Evolutionary conservation across 176 grass and related monocot species (phyloP).

Genomic region (Themeda triandra): DNA sequence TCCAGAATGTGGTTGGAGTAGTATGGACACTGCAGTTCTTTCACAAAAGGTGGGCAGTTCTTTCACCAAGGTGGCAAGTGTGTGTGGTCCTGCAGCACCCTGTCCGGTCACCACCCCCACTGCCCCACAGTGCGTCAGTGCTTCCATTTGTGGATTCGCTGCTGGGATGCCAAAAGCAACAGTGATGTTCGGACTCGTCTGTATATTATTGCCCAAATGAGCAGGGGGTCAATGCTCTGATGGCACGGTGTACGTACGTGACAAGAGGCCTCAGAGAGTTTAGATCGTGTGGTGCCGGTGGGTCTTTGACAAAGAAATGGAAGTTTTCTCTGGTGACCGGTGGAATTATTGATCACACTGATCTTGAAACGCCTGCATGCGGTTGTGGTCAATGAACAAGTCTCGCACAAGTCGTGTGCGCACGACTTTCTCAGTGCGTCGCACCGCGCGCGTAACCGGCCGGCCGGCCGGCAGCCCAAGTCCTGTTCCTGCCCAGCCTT

Average conservation of each 20-base stretch:
- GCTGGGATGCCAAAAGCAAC: neutral
- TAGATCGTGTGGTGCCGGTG: neutral
- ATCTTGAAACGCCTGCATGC: neutral
- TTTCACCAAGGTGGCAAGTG: neutral
- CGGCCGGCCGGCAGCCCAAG: no score
- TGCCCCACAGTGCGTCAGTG: neutral
- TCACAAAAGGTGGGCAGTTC: neutral
- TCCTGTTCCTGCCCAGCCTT: no score
- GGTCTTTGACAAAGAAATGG: neutral
- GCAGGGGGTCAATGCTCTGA: neutral
- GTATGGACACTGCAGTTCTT: neutral
- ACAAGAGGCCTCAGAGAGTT: neutral
- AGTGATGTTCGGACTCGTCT: neutral
- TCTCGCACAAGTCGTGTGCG: neutral
- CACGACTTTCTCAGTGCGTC: neutral
- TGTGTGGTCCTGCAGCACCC: neutral
- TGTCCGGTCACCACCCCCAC: neutral
- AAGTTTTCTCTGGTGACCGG: neutral
- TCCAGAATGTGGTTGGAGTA: conserved; percentile 11
- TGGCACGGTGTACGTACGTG: neutral
- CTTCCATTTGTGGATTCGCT: neutral
- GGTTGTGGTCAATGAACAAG: neutral
- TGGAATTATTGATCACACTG: neutral
- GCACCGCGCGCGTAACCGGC: no score
- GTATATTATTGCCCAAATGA: neutral